Conservation (phyloP, 108 stramenopile genomes). For the Cyclostephanos tholiformis region DNA sequence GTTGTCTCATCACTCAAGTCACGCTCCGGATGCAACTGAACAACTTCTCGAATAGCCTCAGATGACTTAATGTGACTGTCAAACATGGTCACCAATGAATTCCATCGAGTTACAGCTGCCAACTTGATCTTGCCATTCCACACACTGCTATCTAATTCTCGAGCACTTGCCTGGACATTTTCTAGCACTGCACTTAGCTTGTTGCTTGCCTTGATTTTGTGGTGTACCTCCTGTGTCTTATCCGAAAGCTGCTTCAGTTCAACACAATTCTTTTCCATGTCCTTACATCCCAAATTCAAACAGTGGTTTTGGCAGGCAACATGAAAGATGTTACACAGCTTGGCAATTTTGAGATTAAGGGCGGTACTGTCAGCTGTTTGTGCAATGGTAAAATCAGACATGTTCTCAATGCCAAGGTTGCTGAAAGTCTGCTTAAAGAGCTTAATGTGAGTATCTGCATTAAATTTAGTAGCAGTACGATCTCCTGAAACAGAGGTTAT, state of each 20-base stretch:
- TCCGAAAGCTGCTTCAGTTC: neutral
- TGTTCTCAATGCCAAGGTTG: neutral
- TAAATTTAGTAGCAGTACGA: neutral
- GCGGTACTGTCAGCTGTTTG: conserved; percentile 10
- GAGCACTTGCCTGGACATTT: conserved; percentile 1
- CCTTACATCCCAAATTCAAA: neutral
- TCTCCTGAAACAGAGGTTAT: neutral
- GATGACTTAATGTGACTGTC: conserved; percentile 1
- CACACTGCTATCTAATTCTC: neutral
- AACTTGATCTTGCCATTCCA: neutral
- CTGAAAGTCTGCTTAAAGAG: neutral
- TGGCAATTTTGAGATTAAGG: neutral
- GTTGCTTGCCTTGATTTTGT: conserved; percentile 1
- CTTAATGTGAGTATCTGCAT: conserved; percentile 2
- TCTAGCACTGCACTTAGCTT: neutral
- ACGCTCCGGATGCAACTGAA: neutral
- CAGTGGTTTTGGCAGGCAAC: neutral
- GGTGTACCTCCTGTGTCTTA: neutral
- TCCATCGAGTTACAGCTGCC: neutral
- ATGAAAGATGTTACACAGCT: neutral
- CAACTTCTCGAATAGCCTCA: neutral
- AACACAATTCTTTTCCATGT: conserved; percentile 1
- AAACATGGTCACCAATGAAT: conserved; percentile 2
- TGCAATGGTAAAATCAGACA: neutral
- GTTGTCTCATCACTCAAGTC: neutral